Evolutionary conservation across 345 rosid species (phyloP).

Genomic region (Diplotaxis tenuifolia): DNA sequence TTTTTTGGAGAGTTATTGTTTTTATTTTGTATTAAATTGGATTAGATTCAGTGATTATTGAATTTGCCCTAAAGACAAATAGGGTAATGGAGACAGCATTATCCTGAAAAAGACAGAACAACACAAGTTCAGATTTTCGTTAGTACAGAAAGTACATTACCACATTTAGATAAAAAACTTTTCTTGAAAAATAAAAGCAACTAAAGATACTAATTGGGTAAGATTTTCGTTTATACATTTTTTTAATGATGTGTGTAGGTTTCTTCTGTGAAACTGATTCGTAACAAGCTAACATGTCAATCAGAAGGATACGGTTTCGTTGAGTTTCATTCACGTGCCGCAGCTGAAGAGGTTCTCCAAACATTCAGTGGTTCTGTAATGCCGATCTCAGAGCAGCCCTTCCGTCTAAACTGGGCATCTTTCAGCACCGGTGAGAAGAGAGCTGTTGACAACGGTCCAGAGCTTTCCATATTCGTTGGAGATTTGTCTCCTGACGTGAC

Average conservation of each 20-base stretch:
- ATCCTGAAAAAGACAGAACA: slow-evolving; percentile 35
- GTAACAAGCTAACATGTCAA: slow-evolving; percentile 87
- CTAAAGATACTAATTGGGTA: not conserved
- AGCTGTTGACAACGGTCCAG: slow-evolving; percentile 60
- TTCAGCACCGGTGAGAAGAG: slow-evolving; percentile 79
- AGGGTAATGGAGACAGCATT: slow-evolving; percentile 34
- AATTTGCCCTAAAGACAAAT: slow-evolving; percentile 18
- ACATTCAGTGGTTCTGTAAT: slow-evolving; percentile 64
- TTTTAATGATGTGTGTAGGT: slow-evolving; percentile 47
- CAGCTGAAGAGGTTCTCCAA: slow-evolving; percentile 87
- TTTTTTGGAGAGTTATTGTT: not conserved
- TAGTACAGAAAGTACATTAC: slow-evolving; percentile 28
- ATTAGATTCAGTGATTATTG: slow-evolving; percentile 26
- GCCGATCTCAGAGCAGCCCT: slow-evolving; percentile 88
- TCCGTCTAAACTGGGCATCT: slow-evolving; percentile 95
- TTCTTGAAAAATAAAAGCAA: slow-evolving; percentile 6
- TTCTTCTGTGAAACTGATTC: slow-evolving; percentile 72
- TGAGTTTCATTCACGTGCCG: slow-evolving; percentile 73
- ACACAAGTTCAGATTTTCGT: slow-evolving; percentile 10
- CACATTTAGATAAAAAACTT: slow-evolving; percentile 26
- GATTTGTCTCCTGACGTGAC: slow-evolving; percentile 95
- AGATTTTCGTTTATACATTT: slow-evolving; percentile 6
- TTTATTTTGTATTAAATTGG: not conserved
- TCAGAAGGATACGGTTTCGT: slow-evolving; percentile 94
- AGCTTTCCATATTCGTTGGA: slow-evolving; percentile 93